Conservation (phyloP, 2,329 filamentous ascomycete species). For the Monosporascus sp. region DNA sequence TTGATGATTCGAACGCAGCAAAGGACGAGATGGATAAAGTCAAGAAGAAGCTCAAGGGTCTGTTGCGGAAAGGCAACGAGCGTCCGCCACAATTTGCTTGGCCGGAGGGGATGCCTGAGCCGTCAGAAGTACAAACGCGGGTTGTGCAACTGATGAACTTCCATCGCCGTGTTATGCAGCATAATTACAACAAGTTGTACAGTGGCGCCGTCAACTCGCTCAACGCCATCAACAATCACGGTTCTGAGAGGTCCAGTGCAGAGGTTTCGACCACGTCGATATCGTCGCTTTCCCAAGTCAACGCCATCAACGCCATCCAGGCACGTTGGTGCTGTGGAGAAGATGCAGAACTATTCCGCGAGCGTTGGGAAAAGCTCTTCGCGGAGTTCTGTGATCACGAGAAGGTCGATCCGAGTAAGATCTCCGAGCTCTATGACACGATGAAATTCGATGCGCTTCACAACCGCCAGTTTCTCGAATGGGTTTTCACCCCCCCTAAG, state of each 20-base stretch:
- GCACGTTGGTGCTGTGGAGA: conserved; percentile 94
- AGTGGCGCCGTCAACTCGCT: conserved; percentile 60
- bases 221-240: conserved; percentile 48
- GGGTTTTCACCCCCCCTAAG: conserved; percentile 88
- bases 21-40: conserved; percentile 99
- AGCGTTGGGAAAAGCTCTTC: conserved; percentile 98
- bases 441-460: conserved; percentile 99
- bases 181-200: conserved; percentile 82
- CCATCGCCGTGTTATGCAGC: conserved; percentile 87
- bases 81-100: conserved; percentile 96
- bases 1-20: conserved; percentile 96
- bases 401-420: conserved; percentile 97
- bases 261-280: conserved; percentile 38
- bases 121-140: conserved; percentile 83
- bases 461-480: conserved; percentile 93
- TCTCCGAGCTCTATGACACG: conserved; percentile 96
- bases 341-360: conserved; percentile 88
- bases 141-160: conserved; percentile 98
- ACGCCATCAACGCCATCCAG: conserved; percentile 67
- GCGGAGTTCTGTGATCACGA: conserved; percentile 93
- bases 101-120: conserved; percentile 91
- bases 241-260: conserved; percentile 38
- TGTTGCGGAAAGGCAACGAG: conserved; percentile 86
- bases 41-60: conserved; percentile 96
- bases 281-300: conserved; percentile 52